Conservation (phyloP, 164 flowering plant genomes). For the Kingdonia uniflora region DNA sequence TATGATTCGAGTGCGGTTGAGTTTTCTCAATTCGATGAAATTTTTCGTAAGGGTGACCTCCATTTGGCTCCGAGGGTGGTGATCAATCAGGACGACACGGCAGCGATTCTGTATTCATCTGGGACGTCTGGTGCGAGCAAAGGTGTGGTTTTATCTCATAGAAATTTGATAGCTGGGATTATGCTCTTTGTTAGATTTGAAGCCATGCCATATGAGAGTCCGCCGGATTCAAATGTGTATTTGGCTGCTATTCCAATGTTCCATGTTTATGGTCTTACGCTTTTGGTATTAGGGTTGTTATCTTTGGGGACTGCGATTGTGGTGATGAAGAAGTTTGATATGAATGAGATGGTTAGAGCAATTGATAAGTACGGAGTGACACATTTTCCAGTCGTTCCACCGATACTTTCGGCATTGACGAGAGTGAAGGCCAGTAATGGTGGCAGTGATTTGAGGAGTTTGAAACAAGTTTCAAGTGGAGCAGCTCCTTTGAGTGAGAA, state of each 20-base stretch:
- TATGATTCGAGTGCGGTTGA: background rate
- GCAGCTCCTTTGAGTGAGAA: constrained; percentile 51
- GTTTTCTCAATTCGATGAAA: constrained; percentile 20
- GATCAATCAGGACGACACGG: constrained; percentile 60
- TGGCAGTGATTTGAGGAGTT: constrained; percentile 23
- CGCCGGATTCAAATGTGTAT: constrained; percentile 31
- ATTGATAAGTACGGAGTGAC: constrained; percentile 52
- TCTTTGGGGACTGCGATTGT: constrained; percentile 53
- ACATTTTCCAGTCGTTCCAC: constrained; percentile 65
- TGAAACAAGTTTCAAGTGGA: constrained; percentile 73
- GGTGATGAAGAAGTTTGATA: constrained; percentile 57
- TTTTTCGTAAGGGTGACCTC: constrained; percentile 22
- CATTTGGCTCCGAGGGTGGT: constrained; percentile 16
- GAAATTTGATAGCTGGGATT: constrained; percentile 55
- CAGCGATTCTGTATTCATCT: constrained; percentile 65
- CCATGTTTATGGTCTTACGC: constrained; percentile 68
- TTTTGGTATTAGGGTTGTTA: constrained; percentile 48
- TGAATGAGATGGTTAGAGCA: constrained; percentile 32
- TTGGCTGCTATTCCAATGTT: constrained; percentile 67
- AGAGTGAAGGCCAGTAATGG: constrained; percentile 17
- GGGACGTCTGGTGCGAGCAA: constrained; percentile 77
- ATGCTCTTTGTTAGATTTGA: constrained; percentile 66
- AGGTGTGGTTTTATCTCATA: constrained; percentile 62
- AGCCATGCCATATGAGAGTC: constrained; percentile 40
- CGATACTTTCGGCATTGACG: constrained; percentile 42